Evolutionary conservation across 495 filamentous ascomycete species (phyloP).

Genomic region (Articulospora tetracladia): DNA sequence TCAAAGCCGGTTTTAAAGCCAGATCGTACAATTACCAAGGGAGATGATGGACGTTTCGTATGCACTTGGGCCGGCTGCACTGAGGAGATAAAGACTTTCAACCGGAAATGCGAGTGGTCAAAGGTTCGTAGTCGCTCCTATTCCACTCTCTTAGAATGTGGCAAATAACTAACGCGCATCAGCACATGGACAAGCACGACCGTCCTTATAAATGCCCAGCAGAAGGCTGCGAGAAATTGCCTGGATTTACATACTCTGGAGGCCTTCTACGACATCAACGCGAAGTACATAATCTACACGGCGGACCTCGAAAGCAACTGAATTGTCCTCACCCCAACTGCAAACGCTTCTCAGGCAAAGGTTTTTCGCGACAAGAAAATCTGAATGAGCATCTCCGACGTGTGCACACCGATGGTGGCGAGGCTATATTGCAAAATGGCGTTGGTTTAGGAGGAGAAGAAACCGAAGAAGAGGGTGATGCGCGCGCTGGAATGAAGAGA

Average conservation of each 20-base stretch:
- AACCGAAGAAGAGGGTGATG: conserved; percentile 22
- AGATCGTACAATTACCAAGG: conserved; percentile 45
- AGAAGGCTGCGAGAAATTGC: conserved; percentile 77
- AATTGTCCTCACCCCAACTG: conserved; percentile 78
- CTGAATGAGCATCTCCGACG: conserved; percentile 82
- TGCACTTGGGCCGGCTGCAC: conserved; percentile 51
- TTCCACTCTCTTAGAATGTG: background rate
- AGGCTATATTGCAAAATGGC: conserved; percentile 9
- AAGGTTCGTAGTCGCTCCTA: conserved; percentile 9
- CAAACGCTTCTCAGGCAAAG: conserved; percentile 70
- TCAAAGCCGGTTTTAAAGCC: conserved; percentile 47
- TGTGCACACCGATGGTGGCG: conserved; percentile 57
- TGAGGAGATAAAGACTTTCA: conserved; percentile 34
- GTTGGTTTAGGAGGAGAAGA: conserved; percentile 23
- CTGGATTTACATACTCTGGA: conserved; percentile 90
- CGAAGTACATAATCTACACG: conserved; percentile 68
- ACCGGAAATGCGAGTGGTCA: conserved; percentile 86
- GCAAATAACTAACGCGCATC: conserved; percentile 43
- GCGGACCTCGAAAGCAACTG: conserved; percentile 72
- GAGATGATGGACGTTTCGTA: conserved; percentile 62
- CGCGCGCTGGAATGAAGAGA: conserved; percentile 20
- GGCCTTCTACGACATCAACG: conserved; percentile 84
- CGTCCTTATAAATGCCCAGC: conserved; percentile 81
- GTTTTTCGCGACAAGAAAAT: conserved; percentile 85
- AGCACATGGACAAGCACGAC: conserved; percentile 97